These are phyloP conservation scores for Barnettozyma siamensis DNA, from an alignment of 805 yeast species.

Conservation along the genomic window DNA sequence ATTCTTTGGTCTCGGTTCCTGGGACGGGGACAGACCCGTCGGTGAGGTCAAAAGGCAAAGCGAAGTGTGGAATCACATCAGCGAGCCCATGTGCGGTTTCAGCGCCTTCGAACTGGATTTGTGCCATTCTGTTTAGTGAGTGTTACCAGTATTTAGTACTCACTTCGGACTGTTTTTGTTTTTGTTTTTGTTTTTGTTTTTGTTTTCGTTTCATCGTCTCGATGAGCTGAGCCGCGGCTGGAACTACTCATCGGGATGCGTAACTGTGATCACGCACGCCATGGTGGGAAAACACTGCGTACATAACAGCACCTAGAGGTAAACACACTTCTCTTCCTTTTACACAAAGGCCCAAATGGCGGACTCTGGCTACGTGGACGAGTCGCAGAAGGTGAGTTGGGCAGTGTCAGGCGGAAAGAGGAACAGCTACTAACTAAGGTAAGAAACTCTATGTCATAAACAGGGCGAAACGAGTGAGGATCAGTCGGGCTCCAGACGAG, in stretches of 20 bases:
- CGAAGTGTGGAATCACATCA: constrained; percentile 17
- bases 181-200: too few relatives aligned
- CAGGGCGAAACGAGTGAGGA: constrained; percentile 11
- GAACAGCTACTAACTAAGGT: neutral
- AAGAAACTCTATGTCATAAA: constrained; percentile 20
- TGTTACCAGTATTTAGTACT: too few relatives aligned
- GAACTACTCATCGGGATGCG: too few relatives aligned
- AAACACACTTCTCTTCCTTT: too few relatives aligned
- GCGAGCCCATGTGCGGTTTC: constrained; percentile 2
- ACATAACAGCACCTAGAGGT: too few relatives aligned
- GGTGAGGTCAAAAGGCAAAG: constrained; percentile 14
- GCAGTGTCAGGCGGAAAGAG: too few relatives aligned
- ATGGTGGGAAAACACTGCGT: too few relatives aligned
- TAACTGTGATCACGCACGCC: too few relatives aligned
- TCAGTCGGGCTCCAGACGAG: neutral
- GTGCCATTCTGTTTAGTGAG: constrained; percentile 7
- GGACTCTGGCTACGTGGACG: constrained; percentile 1
- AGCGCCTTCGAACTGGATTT: constrained; percentile 4
- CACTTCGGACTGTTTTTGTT: too few relatives aligned
- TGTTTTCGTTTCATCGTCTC: too few relatives aligned
- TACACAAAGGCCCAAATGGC: too few relatives aligned
- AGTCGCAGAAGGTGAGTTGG: constrained; percentile 10
- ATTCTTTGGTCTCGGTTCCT: constrained; percentile 32
- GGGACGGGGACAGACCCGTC: constrained; percentile 21
- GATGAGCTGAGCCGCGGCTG: too few relatives aligned